These are phyloP conservation scores for Aureobasidium uvarum DNA, from an alignment of 2,329 filamentous ascomycete genomes.

Conservation along the genomic window DNA sequence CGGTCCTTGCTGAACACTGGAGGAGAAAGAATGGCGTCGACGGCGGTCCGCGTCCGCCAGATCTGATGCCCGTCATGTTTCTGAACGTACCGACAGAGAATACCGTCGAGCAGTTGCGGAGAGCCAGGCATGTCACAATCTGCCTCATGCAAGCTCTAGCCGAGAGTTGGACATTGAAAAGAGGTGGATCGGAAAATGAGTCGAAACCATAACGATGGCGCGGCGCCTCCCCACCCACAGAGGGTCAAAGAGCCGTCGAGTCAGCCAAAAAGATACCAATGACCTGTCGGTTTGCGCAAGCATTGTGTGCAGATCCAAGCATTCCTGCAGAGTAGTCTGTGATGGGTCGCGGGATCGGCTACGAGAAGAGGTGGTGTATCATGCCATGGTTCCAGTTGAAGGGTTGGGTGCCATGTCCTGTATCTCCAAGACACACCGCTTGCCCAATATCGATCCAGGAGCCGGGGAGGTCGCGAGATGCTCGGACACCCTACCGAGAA, in stretches of 20 bases:
- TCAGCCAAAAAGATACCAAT: neutral
- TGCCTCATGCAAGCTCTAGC: conserved; percentile 42
- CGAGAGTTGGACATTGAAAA: conserved; percentile 33
- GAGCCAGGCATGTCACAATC: conserved; percentile 36
- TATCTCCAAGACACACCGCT: neutral
- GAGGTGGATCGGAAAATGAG: neutral
- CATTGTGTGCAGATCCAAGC: neutral
- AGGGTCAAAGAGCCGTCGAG: neutral
- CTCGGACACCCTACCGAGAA: neutral
- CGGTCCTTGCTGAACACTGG: conserved; percentile 40
- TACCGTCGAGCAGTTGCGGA: conserved; percentile 36
- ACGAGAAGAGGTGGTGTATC: neutral
- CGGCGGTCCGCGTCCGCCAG: conserved; percentile 17
- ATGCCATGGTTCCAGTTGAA: neutral
- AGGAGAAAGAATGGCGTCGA: conserved; percentile 27
- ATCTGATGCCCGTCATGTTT: conserved; percentile 42
- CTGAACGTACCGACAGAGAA: conserved; percentile 45
- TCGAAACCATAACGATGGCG: neutral
- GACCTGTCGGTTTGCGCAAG: neutral
- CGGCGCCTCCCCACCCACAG: neutral
- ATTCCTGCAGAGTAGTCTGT: neutral
- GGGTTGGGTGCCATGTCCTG: neutral
- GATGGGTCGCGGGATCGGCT: neutral
- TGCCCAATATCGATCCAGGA: neutral
- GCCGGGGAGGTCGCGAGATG: neutral